phyloP scores from a whole-genome alignment of 306 rosid genomes.

The Citrullus amarus region DNA sequence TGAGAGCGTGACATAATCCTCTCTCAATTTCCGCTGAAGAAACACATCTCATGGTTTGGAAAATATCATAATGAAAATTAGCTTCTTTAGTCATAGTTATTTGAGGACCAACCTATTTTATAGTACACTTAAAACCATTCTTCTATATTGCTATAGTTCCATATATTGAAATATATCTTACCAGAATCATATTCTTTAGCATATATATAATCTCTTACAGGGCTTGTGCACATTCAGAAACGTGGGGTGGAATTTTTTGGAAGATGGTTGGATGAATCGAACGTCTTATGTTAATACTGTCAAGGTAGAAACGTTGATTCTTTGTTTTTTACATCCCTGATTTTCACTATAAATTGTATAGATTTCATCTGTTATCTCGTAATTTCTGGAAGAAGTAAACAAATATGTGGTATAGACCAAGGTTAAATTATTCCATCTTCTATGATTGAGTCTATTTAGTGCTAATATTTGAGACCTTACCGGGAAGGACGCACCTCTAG shows the following conservation, averaged over 20 bases:
- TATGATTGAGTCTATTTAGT: background rate
- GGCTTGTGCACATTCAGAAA: background rate
- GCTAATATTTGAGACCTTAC: no score
- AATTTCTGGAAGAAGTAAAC: background rate
- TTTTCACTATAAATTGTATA: background rate
- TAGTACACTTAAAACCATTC: background rate
- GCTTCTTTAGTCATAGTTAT: background rate
- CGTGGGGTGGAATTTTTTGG: background rate
- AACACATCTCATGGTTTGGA: background rate
- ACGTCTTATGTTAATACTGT: background rate
- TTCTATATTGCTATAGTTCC: background rate
- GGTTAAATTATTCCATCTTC: background rate
- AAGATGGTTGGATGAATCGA: background rate
- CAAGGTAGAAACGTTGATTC: background rate
- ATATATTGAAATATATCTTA: background rate
- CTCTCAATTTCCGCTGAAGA: background rate
- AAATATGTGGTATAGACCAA: no score
- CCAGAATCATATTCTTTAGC: background rate
- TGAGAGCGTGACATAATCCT: slow-evolving; percentile 27
- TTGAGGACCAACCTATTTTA: background rate
- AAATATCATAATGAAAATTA: background rate
- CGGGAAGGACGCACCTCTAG: no score
- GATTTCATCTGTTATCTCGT: background rate
- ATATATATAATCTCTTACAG: background rate
- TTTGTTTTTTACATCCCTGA: background rate